Evolutionary conservation across 495 filamentous ascomycete genomes (phyloP).

Genomic region (Recurvomyces mirabilis): DNA sequence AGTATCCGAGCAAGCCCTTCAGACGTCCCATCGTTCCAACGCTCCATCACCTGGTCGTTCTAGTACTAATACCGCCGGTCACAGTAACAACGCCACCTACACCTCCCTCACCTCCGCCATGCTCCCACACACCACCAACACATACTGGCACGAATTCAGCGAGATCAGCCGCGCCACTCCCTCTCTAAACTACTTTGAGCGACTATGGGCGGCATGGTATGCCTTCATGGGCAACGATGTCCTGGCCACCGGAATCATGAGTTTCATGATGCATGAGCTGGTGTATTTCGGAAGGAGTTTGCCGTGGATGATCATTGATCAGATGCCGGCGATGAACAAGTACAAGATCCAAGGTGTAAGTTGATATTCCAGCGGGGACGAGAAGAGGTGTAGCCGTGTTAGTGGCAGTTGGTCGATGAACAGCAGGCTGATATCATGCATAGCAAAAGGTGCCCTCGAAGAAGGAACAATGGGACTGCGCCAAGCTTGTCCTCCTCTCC

Average conservation of each 20-base stretch:
- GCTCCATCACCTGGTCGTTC: neutral
- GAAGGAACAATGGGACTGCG: slow-evolving; percentile 88
- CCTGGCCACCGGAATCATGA: slow-evolving; percentile 92
- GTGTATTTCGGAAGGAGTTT: slow-evolving; percentile 89
- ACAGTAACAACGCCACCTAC: slow-evolving; percentile 19
- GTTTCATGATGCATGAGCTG: slow-evolving; percentile 85
- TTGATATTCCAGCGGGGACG: too few relatives aligned
- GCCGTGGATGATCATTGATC: slow-evolving; percentile 89
- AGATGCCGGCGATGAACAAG: slow-evolving; percentile 71
- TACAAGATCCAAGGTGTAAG: slow-evolving; percentile 88
- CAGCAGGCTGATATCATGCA: slow-evolving; percentile 7
- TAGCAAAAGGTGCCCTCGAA: slow-evolving; percentile 82
- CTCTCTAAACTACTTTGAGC: slow-evolving; percentile 71
- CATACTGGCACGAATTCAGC: slow-evolving; percentile 74
- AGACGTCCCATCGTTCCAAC: neutral
- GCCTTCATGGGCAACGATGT: slow-evolving; percentile 98
- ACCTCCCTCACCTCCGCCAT: slow-evolving; percentile 15
- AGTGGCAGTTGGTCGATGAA: too few relatives aligned
- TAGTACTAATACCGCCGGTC: neutral
- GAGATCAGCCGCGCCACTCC: slow-evolving; percentile 81
- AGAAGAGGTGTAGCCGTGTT: too few relatives aligned
- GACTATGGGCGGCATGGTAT: slow-evolving; percentile 91
- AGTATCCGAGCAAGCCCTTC: too few relatives aligned
- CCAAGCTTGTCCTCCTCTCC: slow-evolving; percentile 75
- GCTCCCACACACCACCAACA: slow-evolving; percentile 17